Percentiles rank a stretch among this genome's conserved stretches.
Evolutionary conservation across 2,329 filamentous ascomycete species (phyloP).

Genomic region (Xylaria sp.): DNA sequence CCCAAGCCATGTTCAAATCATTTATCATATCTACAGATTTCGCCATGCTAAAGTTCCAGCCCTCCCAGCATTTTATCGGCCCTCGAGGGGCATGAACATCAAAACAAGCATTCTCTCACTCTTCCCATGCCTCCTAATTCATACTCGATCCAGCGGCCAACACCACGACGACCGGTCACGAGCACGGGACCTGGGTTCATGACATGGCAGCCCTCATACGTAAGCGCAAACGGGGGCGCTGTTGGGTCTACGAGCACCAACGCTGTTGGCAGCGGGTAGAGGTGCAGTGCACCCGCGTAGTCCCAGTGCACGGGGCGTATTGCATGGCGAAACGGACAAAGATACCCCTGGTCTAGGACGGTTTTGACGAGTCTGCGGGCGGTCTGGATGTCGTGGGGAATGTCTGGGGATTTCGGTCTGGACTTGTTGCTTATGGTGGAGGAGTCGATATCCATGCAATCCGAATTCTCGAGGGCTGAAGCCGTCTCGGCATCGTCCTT

Average conservation of each 20-base stretch:
- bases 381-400: constrained; percentile 64
- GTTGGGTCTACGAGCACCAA: constrained; percentile 86
- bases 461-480: constrained; percentile 44
- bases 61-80: not conserved
- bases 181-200: constrained; percentile 90
- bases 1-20: constrained; percentile 13
- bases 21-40: constrained; percentile 23
- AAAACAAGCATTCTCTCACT: constrained; percentile 72
- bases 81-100: constrained; percentile 3
- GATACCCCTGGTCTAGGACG: constrained; percentile 87
- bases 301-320: constrained; percentile 91
- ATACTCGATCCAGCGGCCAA: constrained; percentile 89
- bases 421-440: not conserved
- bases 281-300: constrained; percentile 76
- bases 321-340: constrained; percentile 86
- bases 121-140: constrained; percentile 72
- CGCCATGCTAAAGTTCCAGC: not conserved
- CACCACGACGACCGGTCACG: constrained; percentile 73
- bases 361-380: constrained; percentile 89
- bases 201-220: constrained; percentile 95
- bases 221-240: constrained; percentile 83
- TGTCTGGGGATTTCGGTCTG: constrained; percentile 28
- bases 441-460: constrained; percentile 60
- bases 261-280: constrained; percentile 90
- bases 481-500: constrained; percentile 52